Conservation (phyloP, 2,329 filamentous ascomycete genomes). For the Coniochaeta prunicola region DNA sequence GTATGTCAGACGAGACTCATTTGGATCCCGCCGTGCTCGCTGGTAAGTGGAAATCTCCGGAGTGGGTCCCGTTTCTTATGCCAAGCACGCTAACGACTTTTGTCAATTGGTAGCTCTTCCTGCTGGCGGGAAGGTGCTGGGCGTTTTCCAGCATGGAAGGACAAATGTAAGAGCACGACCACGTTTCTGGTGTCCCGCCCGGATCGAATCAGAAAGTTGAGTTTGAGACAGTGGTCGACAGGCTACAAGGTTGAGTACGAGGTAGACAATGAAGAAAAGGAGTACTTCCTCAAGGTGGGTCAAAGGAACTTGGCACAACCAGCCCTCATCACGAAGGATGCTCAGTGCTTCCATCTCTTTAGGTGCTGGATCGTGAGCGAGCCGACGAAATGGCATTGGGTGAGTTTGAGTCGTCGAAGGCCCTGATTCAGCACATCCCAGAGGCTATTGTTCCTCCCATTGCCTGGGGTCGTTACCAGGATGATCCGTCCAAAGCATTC, state of each 20-base stretch:
- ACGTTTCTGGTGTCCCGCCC: neutral
- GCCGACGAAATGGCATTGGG: neutral
- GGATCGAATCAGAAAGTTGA: neutral
- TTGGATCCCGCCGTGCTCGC: slow-evolving; percentile 1
- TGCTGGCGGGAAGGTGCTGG: neutral
- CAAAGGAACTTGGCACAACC: neutral
- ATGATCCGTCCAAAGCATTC: neutral
- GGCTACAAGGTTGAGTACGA: slow-evolving; percentile 1
- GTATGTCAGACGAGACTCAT: neutral
- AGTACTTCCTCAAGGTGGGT: slow-evolving; percentile 2
- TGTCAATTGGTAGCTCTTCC: neutral
- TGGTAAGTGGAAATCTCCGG: neutral
- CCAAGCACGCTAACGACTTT: neutral
- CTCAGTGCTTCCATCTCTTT: neutral
- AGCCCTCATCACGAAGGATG: neutral
- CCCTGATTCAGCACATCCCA: neutral
- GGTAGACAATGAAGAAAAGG: neutral
- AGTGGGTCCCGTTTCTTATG: neutral
- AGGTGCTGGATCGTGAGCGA: neutral
- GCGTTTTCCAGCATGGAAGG: neutral
- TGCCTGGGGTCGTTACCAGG: neutral
- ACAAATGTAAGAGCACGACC: slow-evolving; percentile 1
- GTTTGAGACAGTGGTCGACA: neutral
- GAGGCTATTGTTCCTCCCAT: neutral
- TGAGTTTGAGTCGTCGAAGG: neutral